A percentile compares a stretch with the other conserved stretches of the same genome.
Evolutionary conservation across 2,329 filamentous ascomycete genomes (phyloP).

Genomic region (Microascus cirrosus): DNA sequence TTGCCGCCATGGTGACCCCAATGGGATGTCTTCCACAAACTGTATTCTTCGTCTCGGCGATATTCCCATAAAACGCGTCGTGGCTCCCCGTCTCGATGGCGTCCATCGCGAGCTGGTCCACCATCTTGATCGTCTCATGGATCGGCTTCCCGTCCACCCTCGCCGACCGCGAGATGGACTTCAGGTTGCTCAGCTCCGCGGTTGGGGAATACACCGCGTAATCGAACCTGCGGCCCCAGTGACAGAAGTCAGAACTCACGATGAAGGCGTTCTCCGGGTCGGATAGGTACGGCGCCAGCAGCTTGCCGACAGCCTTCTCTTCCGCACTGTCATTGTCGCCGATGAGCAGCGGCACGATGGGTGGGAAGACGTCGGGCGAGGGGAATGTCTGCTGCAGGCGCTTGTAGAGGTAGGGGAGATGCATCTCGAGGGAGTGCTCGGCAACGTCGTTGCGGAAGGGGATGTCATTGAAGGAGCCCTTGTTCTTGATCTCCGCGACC

Average conservation of each 20-base stretch:
- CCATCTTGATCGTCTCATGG: slow-evolving; percentile 69
- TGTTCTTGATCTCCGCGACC: slow-evolving; percentile 34
- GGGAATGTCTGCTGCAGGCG: slow-evolving; percentile 42
- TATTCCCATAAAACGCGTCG: slow-evolving; percentile 53
- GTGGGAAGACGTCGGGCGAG: slow-evolving; percentile 48
- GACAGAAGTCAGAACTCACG: slow-evolving; percentile 91
- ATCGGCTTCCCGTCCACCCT: slow-evolving; percentile 38
- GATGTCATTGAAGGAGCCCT: slow-evolving; percentile 38
- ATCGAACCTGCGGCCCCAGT: slow-evolving; percentile 78
- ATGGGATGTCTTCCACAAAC: slow-evolving; percentile 94
- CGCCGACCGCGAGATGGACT: slow-evolving; percentile 21
- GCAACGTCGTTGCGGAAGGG: slow-evolving; percentile 55
- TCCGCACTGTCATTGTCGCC: slow-evolving; percentile 57
- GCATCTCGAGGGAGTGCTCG: slow-evolving; percentile 95
- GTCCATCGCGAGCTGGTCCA: slow-evolving; percentile 76
- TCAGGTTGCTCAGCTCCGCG: slow-evolving; percentile 26
- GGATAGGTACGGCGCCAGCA: slow-evolving; percentile 68
- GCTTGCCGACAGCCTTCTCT: slow-evolving; percentile 56
- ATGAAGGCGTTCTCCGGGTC: slow-evolving; percentile 74
- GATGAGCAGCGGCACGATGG: slow-evolving; percentile 75
- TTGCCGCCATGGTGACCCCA: slow-evolving; percentile 78
- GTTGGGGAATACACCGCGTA: slow-evolving; percentile 65
- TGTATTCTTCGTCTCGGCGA: slow-evolving; percentile 72
- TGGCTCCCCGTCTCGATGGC: slow-evolving; percentile 72
- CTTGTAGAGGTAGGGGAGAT: slow-evolving; percentile 86